Evolutionary conservation across 768 basidiomycete genomes (phyloP), one percentile per base, ranked within the genome.

Genomic region (Hortiboletus flavorubellus): DNA sequence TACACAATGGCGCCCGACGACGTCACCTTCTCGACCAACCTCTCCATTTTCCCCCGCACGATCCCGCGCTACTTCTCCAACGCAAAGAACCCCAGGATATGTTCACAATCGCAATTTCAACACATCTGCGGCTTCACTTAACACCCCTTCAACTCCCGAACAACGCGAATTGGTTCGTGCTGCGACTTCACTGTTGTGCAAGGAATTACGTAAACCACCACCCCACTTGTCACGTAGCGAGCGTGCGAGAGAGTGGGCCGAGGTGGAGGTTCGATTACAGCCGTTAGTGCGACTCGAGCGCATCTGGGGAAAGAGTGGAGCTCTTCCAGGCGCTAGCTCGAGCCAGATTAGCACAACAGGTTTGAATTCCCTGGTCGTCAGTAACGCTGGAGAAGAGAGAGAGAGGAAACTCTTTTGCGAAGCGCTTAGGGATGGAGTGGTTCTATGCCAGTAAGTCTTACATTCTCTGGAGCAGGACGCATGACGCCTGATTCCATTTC

Each of bases 371-470:
- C 69, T 65, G 40, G 75, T 78, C 21, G 56, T 77, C 16, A 76
- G 78, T 60, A 72, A 75, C 23, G 74, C 77, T 30, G 86, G 85
- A 35, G 91, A 89, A 71, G 91, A 92, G 59, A 77, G 85, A 64
- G 90, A 94, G 71, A 75, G 87, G 59, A 78, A 77, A 50, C 68
- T 82, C 33, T 96, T 94, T 64, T 76, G 78, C 34, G 90, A 93
- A 51, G 84, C 89, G 0, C 67, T 95, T 52, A 74, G 84, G 62
- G 93, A 96, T 73, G 93, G 93, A 1, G 88, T 85, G 69, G 81
- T 95, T 21, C 78, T 96, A 23, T 94, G 93, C 84, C 86, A 91
- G 93, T 95, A 66, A 75, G 93, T 85, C 35, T 59, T 49, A 39
- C 41, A 54, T 29, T 60, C 53, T 44, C 49, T 39, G 53, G 43